Percentiles rank a stretch among this genome's conserved stretches.
Evolutionary conservation across 2,329 filamentous ascomycete species (phyloP).

Genomic region (Keithomyces neogunnii): DNA sequence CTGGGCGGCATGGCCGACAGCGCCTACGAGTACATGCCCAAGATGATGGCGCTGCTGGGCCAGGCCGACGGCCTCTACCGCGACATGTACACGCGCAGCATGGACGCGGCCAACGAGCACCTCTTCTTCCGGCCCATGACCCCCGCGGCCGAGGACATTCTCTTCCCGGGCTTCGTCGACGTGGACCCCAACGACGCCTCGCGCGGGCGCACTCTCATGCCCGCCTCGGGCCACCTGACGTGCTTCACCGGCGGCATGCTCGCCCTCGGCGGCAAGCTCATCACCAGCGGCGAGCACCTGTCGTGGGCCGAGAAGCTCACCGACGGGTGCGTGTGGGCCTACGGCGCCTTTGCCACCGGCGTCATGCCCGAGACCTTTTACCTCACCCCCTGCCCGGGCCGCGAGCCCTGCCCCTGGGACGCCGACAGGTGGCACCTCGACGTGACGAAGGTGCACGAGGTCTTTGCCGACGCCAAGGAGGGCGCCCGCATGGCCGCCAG

Average conservation of each 20-base stretch:
- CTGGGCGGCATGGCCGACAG: slow-evolving; percentile 46
- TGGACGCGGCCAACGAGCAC: slow-evolving; percentile 50
- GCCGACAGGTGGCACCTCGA: slow-evolving; percentile 26
- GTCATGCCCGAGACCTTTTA: slow-evolving; percentile 47
- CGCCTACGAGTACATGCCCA: slow-evolving; percentile 52
- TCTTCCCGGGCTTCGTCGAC: slow-evolving; percentile 43
- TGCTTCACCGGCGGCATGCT: slow-evolving; percentile 65
- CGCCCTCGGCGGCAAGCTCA: slow-evolving; percentile 55
- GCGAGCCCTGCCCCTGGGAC: slow-evolving; percentile 24
- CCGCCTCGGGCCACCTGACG: slow-evolving; percentile 7
- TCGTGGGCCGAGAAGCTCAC: slow-evolving; percentile 55
- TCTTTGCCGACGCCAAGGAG: slow-evolving; percentile 15
- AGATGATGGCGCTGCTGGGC: slow-evolving; percentile 56
- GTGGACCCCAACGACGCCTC: slow-evolving; percentile 36
- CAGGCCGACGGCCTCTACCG: slow-evolving; percentile 51
- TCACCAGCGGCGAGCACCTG: slow-evolving; percentile 49
- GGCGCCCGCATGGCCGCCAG: slow-evolving; percentile 17
- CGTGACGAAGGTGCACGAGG: slow-evolving; percentile 13
- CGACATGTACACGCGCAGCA: slow-evolving; percentile 52
- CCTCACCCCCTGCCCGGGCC: slow-evolving; percentile 29
- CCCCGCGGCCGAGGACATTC: slow-evolving; percentile 50
- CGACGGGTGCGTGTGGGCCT: slow-evolving; percentile 63
- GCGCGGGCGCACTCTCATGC: not conserved
- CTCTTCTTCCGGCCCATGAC: slow-evolving; percentile 65
- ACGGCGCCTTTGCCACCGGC: slow-evolving; percentile 49